Evolutionary conservation across 2,329 filamentous ascomycete genomes (phyloP).

Genomic region (Colletotrichum paranaense): DNA sequence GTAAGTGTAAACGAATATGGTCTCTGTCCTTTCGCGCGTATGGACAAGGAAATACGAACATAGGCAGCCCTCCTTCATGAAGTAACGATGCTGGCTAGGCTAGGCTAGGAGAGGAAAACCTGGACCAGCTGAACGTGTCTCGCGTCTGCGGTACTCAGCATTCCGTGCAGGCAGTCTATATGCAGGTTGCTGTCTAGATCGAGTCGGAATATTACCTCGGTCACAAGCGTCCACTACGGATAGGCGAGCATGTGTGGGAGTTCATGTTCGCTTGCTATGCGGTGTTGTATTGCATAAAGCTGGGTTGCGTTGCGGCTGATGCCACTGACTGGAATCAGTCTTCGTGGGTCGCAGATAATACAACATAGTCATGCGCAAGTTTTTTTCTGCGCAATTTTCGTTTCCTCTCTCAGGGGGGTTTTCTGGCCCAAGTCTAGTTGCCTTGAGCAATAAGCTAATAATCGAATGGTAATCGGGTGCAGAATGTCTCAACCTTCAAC

Average conservation of each 20-base stretch:
- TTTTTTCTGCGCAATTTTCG: not conserved
- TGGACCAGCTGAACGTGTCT: not conserved
- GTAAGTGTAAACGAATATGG: not conserved
- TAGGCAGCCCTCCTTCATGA: not conserved
- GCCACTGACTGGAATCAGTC: not conserved
- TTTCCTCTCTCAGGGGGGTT: not conserved
- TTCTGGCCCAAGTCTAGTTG: not conserved
- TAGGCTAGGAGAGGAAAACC: not conserved
- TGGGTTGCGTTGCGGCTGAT: not conserved
- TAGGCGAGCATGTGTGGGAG: not conserved
- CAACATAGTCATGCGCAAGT: not conserved
- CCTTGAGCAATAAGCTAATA: not conserved
- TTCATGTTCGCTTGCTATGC: conserved; percentile 1
- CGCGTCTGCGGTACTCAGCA: not conserved
- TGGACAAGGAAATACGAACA: not conserved
- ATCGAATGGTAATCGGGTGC: not conserved
- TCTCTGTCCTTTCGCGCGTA: not conserved
- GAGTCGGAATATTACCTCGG: not conserved
- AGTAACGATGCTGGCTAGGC: not conserved
- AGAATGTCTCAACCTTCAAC: not conserved
- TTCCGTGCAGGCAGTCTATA: not conserved
- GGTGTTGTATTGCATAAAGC: not conserved
- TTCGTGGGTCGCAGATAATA: not conserved
- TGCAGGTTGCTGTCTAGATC: not conserved
- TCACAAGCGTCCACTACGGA: not conserved